Evolutionary conservation across 257 asterid species (phyloP).

Genomic region (Mentha longifolia): DNA sequence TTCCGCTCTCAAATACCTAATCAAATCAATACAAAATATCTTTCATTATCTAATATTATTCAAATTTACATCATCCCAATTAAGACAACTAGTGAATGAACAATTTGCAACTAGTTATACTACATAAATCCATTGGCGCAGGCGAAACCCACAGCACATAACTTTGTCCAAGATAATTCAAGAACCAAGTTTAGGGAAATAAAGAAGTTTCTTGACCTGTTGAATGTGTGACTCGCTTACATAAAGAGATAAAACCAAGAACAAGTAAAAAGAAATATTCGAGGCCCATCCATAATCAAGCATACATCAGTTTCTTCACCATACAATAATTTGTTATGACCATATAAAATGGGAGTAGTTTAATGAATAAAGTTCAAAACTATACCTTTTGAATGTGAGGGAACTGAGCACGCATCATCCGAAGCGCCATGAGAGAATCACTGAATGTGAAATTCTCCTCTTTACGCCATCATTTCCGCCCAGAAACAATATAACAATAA

Average conservation of each 20-base stretch:
- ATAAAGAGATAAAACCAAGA: background rate
- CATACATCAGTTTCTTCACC: background rate
- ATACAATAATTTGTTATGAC: background rate
- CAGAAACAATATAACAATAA: too few species aligned
- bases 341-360: background rate
- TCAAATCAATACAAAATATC: background rate
- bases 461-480: conserved; percentile 32
- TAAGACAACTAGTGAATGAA: background rate
- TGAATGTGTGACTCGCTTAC: background rate
- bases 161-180: background rate
- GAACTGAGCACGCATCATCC: conserved; percentile 91
- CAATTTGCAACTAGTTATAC: background rate
- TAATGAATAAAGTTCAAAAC: conserved; percentile 10
- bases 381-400: conserved; percentile 72
- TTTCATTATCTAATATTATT: background rate
- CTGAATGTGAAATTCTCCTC: conserved; percentile 73
- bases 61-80: background rate
- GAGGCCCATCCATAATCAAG: background rate
- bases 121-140: background rate
- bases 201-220: background rate
- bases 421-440: conserved; percentile 89
- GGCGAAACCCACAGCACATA: background rate
- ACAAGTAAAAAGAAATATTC: background rate
- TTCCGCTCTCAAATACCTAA: background rate
- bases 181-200: background rate